phyloP scores from a whole-genome alignment of 1,139 yeast genomes.

The Zygosaccharomyces pseudobailii region DNA sequence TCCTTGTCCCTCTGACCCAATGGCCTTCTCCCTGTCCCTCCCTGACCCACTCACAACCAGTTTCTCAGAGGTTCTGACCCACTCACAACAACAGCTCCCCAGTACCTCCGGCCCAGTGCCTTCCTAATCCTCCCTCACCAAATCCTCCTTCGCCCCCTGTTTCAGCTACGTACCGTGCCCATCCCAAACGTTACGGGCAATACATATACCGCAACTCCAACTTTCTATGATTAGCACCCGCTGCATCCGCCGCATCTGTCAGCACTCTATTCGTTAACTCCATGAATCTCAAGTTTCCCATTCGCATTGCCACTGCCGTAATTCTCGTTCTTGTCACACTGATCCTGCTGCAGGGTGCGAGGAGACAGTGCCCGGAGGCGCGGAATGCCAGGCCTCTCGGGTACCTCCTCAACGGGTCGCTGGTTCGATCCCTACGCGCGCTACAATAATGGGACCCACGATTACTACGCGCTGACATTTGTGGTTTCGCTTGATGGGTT shows the following conservation, averaged over 20 bases:
- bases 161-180: background rate
- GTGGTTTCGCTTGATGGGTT: conserved; percentile 80
- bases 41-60: no score
- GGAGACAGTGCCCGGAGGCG: background rate
- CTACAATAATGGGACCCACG: conserved; percentile 64
- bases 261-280: background rate
- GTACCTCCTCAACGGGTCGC: background rate
- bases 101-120: background rate
- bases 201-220: background rate
- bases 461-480: conserved; percentile 71
- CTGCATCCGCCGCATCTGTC: background rate
- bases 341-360: background rate
- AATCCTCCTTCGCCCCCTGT: background rate
- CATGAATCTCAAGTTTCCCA: background rate
- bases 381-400: background rate
- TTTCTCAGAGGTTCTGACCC: no score
- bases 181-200: background rate
- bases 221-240: background rate
- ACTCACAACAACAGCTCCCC: background rate
- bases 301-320: background rate
- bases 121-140: background rate
- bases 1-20: background rate
- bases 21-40: no score
- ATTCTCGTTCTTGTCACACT: background rate
- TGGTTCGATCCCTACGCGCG: conserved; percentile 29